These are phyloP conservation scores for Trapa incisa DNA, from an alignment of 345 rosid species.

Conservation along the genomic window DNA sequence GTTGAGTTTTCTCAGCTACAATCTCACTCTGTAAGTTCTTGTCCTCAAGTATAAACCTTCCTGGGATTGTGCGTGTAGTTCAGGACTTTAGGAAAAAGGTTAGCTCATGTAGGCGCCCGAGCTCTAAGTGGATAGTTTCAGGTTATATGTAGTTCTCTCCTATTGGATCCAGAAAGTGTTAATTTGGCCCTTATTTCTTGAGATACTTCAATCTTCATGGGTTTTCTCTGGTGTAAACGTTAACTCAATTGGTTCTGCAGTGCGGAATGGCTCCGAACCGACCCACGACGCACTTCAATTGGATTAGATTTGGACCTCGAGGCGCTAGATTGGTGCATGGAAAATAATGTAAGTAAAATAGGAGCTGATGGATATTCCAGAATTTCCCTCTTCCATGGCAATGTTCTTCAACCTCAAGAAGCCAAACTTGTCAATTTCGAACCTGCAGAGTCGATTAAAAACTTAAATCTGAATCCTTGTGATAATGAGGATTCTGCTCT, in stretches of 20 bases:
- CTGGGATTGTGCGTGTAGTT: no score
- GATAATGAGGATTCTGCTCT: conserved; percentile 13
- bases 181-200: background rate
- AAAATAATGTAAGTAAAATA: conserved; percentile 54
- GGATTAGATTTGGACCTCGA: conserved; percentile 81
- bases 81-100: no score
- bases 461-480: conserved; percentile 22
- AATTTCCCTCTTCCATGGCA: conserved; percentile 71
- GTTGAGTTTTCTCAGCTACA: background rate
- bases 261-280: conserved; percentile 69
- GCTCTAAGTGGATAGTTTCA: no score
- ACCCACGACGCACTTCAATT: conserved; percentile 72
- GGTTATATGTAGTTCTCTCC: background rate
- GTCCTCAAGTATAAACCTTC: no score
- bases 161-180: background rate
- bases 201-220: background rate
- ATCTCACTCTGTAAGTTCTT: background rate
- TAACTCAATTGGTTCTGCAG: conserved; percentile 27
- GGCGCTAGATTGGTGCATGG: conserved; percentile 74
- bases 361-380: conserved; percentile 59
- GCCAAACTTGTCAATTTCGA: conserved; percentile 45
- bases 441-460: conserved; percentile 31
- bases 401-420: conserved; percentile 64
- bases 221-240: background rate
- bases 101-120: background rate